Evolutionary conservation across 176 grass and related monocot species (phyloP).

Genomic region (Carex parvula): DNA sequence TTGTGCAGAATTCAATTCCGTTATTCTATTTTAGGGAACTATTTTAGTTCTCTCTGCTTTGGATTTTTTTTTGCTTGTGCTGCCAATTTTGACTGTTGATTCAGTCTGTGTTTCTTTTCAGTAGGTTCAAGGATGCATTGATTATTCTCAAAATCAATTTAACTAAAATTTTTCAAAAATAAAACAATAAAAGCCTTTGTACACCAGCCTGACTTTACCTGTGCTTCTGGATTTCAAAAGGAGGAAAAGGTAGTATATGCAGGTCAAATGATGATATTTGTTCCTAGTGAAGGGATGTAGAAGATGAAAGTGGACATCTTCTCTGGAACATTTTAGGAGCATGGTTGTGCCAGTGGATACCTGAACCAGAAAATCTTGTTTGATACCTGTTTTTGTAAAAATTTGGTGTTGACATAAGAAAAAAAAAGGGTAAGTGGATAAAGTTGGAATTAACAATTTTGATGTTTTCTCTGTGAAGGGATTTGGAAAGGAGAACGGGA

Average conservation of each 20-base stretch:
- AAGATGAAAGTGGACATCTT: not conserved
- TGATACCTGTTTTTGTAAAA: not conserved
- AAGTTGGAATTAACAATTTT: not conserved
- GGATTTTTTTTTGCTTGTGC: constrained; percentile 1
- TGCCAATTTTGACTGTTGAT: not conserved
- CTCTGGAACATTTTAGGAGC: not conserved
- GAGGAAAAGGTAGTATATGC: not conserved
- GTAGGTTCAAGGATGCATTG: not conserved
- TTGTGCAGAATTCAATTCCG: not conserved
- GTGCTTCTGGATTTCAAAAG: not conserved
- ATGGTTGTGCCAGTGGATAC: not conserved
- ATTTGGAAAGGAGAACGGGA: constrained; percentile 77
- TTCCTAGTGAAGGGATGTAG: not conserved
- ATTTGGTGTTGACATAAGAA: not conserved
- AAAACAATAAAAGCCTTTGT: not conserved
- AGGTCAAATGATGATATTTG: not conserved
- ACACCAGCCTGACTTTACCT: not conserved
- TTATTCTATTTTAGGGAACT: constrained; percentile 11
- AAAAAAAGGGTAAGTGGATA: not conserved
- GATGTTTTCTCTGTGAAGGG: constrained; percentile 34
- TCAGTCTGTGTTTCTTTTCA: not conserved
- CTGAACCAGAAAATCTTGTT: not conserved
- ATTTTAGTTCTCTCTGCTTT: not conserved
- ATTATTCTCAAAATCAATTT: not conserved
- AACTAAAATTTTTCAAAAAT: not conserved